Base-by-base conservation (phyloP, 176 grass and related monocot genomes). In the Paspalum notatum region DNA sequence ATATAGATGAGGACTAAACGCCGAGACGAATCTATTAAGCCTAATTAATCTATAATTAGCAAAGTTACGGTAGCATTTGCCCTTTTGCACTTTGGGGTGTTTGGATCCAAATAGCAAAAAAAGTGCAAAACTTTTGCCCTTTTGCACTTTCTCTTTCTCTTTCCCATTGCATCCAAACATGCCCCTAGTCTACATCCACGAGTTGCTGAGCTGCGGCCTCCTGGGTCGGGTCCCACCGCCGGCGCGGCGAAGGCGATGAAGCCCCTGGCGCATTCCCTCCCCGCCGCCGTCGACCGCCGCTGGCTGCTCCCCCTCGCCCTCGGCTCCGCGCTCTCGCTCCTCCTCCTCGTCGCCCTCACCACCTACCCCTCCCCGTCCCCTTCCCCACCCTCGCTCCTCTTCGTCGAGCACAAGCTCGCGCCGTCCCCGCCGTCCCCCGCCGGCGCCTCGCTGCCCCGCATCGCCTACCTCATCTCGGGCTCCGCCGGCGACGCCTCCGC, bases 391-490 rank as follows among this genome's bases (percentile, higher is more conserved):
- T 7, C 81, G 3, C 44, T 52, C 26, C 71, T 89, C 80, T 89
- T 89, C 83, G 90, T 92, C 17, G 90, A 92, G 83, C 84, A 82
- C 86, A 92, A 84, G 86, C 90, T 92, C 70, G 15, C 62, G 44
- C 80, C 86, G 0, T 17, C 78, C 45, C 74, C 60, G 17, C 79
- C 79, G 1, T 39, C 84, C 18, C 20, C 54, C 56, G 5, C 20
- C 82, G 24, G 50, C 21, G 39, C 63, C 27, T 11, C 52, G 0
- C 86, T 73, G 24, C 86, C 83, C 11, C 83, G 86, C 75, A 32
- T 86, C 83, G 90, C 90, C 86, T 92, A 53, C 83, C 74, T 89
- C 86, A 66, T 89, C 62, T 92, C 90, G 55, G 86, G 86, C 16
- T 89, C 90, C 42, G 76, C 79, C 13, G 20, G 38, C 26, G 90